A percentile compares a stretch with the other conserved stretches of the same genome.
Evolutionary conservation across 2,329 filamentous ascomycete species (phyloP).

Genomic region (Trichoderma sp.): DNA sequence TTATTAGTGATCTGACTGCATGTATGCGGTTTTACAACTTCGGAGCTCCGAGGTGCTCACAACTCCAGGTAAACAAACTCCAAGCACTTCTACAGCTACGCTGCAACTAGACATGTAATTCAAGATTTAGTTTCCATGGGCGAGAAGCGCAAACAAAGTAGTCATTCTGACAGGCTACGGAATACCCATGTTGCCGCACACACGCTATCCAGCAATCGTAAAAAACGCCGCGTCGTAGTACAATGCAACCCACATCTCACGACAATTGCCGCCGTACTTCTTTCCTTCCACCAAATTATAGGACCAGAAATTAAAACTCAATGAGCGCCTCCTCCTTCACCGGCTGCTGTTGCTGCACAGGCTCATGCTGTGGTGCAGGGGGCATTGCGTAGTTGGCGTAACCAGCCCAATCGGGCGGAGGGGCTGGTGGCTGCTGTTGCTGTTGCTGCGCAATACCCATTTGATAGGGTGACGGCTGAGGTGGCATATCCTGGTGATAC

Average conservation of each 20-base stretch:
- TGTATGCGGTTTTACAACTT: background rate
- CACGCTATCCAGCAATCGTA: conserved; percentile 18
- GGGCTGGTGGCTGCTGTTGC: conserved; percentile 38
- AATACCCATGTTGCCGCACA: conserved; percentile 20
- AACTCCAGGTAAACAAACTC: background rate
- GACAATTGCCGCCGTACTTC: conserved; percentile 1
- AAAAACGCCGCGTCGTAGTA: conserved; percentile 21
- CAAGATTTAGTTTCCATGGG: background rate
- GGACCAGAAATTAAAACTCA: conserved; percentile 59
- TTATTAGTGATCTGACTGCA: background rate
- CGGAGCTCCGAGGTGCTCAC: background rate
- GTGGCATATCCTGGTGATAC: conserved; percentile 13
- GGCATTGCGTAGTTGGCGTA: conserved; percentile 67
- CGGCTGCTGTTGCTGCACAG: conserved; percentile 43
- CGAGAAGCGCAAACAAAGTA: background rate
- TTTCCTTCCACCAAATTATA: background rate
- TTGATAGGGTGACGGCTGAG: conserved; percentile 29
- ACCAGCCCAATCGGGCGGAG: conserved; percentile 46
- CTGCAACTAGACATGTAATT: background rate
- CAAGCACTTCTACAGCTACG: background rate
- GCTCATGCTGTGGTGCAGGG: conserved; percentile 53
- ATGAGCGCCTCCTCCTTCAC: conserved; percentile 77
- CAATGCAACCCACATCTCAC: background rate
- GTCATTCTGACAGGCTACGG: conserved; percentile 23
- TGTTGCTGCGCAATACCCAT: conserved; percentile 36